Conservation (phyloP, 2,329 filamentous ascomycete species). For the Colletotrichum sp. region DNA sequence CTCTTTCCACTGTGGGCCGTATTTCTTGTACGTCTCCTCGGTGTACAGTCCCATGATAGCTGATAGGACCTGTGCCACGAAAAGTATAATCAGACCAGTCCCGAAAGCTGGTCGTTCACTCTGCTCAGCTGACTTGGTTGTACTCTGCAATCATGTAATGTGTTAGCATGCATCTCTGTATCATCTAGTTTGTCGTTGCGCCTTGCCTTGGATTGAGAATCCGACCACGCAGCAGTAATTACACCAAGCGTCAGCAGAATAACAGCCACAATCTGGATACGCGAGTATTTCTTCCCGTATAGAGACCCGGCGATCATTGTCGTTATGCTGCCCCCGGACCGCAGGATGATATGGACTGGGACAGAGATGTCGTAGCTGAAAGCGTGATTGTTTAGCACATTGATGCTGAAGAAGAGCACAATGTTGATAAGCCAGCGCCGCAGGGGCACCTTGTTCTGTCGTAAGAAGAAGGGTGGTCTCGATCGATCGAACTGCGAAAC, state of each 20-base stretch:
- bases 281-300: constrained; percentile 84
- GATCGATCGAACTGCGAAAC: constrained; percentile 74
- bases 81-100: constrained; percentile 80
- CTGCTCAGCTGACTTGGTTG: not conserved
- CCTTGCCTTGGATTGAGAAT: constrained; percentile 80
- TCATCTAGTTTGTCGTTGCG: not conserved
- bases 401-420: constrained; percentile 88
- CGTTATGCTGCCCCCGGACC: constrained; percentile 93
- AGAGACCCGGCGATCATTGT: constrained; percentile 91
- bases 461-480: constrained; percentile 74
- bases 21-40: constrained; percentile 83
- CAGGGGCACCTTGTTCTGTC: constrained; percentile 80
- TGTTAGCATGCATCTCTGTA: not conserved
- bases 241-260: constrained; percentile 85
- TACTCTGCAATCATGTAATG: not conserved
- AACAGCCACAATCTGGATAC: constrained; percentile 81
- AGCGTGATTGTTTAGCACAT: constrained; percentile 95
- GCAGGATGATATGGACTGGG: constrained; percentile 93
- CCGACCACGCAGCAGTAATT: constrained; percentile 86
- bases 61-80: constrained; percentile 86
- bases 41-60: constrained; percentile 96
- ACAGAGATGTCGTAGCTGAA: constrained; percentile 98
- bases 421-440: constrained; percentile 89
- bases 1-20: constrained; percentile 92
- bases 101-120: constrained; percentile 49